Evolutionary conservation across 2,329 filamentous ascomycete species (phyloP).

Genomic region (Diplodia corticola): DNA sequence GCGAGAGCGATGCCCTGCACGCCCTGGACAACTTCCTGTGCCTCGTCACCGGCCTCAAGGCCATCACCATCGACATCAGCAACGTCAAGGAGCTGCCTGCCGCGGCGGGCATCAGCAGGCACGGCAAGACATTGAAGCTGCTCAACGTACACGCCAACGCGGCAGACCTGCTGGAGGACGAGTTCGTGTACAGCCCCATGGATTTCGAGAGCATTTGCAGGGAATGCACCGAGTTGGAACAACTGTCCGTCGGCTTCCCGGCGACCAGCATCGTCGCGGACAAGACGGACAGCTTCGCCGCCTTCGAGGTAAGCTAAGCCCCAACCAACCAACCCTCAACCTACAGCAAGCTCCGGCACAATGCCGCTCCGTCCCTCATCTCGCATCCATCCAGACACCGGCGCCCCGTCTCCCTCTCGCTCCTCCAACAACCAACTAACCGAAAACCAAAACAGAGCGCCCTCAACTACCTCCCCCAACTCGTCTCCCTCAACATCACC

Average conservation of each 20-base stretch:
- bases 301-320: constrained; percentile 40
- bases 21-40: constrained; percentile 52
- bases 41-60: constrained; percentile 47
- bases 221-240: constrained; percentile 45
- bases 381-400: too few species aligned
- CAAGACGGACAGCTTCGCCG: constrained; percentile 45
- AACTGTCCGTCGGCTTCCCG: constrained; percentile 51
- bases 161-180: constrained; percentile 46
- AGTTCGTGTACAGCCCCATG: constrained; percentile 46
- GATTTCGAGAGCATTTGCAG: constrained; percentile 50
- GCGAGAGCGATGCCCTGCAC: constrained; percentile 48
- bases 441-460: constrained; percentile 32
- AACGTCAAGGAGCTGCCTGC: constrained; percentile 45
- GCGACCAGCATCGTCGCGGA: constrained; percentile 45
- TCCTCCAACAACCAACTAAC: too few species aligned
- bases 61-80: constrained; percentile 47
- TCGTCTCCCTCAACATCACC: constrained; percentile 51
- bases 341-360: too few species aligned
- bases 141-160: constrained; percentile 47
- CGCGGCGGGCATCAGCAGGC: constrained; percentile 46
- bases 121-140: constrained; percentile 47
- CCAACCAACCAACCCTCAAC: too few species aligned
- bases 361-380: too few species aligned
- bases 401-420: background rate
- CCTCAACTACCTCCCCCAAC: constrained; percentile 40